Conservation (phyloP, 352 stramenopile species). For the Thalassiosira oceanica region DNA sequence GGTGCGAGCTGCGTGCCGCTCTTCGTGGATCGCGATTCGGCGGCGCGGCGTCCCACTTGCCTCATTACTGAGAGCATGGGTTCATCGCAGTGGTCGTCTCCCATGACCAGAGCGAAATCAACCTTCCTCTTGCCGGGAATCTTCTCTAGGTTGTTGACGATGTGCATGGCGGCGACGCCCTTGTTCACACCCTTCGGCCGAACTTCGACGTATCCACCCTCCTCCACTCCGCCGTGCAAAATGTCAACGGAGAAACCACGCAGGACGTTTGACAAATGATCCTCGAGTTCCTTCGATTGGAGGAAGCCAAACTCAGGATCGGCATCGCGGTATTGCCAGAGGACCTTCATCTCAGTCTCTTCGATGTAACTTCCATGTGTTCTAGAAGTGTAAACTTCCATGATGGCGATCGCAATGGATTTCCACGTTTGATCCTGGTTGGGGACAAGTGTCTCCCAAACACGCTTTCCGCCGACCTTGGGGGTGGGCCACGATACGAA, state of each 20-base stretch:
- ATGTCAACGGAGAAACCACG: constrained; percentile 95
- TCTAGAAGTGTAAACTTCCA: constrained; percentile 97
- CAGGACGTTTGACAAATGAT: constrained; percentile 94
- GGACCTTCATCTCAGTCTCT: constrained; percentile 95
- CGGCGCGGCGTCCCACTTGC: constrained; percentile 59
- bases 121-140: constrained; percentile 85
- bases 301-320: constrained; percentile 98
- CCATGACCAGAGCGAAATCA: constrained; percentile 96
- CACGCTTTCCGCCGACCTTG: no score
- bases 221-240: constrained; percentile 77
- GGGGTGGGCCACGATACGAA: no score
- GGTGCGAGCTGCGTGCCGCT: constrained; percentile 47
- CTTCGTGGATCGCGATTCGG: constrained; percentile 39
- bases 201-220: constrained; percentile 96
- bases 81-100: constrained; percentile 98
- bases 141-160: constrained; percentile 90
- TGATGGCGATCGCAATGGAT: no score
- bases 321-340: constrained; percentile 99
- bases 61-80: constrained; percentile 90
- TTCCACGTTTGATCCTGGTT: no score
- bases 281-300: constrained; percentile 96
- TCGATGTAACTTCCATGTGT: constrained; percentile 99
- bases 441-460: no score
- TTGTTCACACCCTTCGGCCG: constrained; percentile 97
- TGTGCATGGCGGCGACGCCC: constrained; percentile 93